Base-by-base conservation (phyloP, 1,139 yeast species). In the Yamadazyma diospyri region DNA sequence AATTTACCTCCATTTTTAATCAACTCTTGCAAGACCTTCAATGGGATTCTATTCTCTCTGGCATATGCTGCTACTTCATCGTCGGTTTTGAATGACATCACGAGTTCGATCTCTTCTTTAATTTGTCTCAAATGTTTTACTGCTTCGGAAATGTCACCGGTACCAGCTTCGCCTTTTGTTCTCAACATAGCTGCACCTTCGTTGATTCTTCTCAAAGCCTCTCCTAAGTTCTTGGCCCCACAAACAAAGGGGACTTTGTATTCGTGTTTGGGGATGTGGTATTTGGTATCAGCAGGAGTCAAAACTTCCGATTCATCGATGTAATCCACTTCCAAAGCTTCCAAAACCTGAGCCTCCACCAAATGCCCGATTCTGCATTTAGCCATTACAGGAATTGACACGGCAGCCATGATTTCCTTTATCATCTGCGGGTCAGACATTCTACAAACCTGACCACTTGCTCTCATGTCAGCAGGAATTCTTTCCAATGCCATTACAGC, bases 131-230 rank as follows among this genome's bases (percentile, higher is more conserved):
- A 80, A 55, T 84, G 94, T 50, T 72, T 76, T 36, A 84, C 88
- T n/a, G 94, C 94, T 55, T 84, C 92, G 20, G 86, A 77, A 35
- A 84, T 81, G 55, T 84, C 94, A 33, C 95, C 95, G 27, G 94
- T 84, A 30, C 94, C 95, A 15, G 94, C 94, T 57, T 83, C 94
- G 44, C 94, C 94, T 61, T 84, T 85, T 43, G 94, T 81, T 57
- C 94, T 74, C 52, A 85, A 76, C 92, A 85, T 83, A 28, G 92
- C 89, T 26, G 94, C 94, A 46, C 94, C 94, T 59, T 85, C 95
- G 46, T 71, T 64, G 50, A 85, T 72, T 55, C 95, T 74, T 59
- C 94, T 76, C 47, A 85, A 69, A 3, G 94, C 94, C 57, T 85
- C 94, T 31, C 94, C 94, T 42, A 85, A 70, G 60, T 84, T 77